phyloP scores from a whole-genome alignment of 345 rosid species.

The Viola odorata region DNA sequence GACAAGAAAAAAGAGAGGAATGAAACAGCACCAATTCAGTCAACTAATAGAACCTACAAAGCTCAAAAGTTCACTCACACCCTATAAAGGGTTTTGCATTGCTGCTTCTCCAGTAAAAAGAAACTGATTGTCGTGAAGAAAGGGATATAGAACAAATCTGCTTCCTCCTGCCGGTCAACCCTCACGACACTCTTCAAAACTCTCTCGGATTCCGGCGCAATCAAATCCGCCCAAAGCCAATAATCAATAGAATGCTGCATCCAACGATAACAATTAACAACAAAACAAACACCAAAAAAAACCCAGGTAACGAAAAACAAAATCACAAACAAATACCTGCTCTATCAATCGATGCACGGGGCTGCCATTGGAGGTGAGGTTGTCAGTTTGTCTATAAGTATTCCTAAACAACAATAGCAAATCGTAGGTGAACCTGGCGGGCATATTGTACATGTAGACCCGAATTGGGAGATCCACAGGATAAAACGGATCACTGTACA shows the following conservation, averaged over 20 bases:
- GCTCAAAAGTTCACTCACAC: slow-evolving; percentile 77
- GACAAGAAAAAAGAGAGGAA: background rate
- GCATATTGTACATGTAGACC: slow-evolving; percentile 92
- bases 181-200: slow-evolving; percentile 73
- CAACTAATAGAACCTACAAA: no score
- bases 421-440: slow-evolving; percentile 74
- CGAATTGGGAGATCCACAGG: slow-evolving; percentile 52
- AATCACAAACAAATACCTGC: slow-evolving; percentile 36
- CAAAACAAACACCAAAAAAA: background rate
- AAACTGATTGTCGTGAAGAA: slow-evolving; percentile 91
- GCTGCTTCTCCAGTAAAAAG: slow-evolving; percentile 89
- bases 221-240: slow-evolving; percentile 95
- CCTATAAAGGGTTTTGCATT: slow-evolving; percentile 98
- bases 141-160: slow-evolving; percentile 79
- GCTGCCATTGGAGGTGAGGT: slow-evolving; percentile 95
- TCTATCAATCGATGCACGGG: slow-evolving; percentile 94
- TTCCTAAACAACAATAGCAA: slow-evolving; percentile 65
- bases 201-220: slow-evolving; percentile 72
- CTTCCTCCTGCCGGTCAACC: slow-evolving; percentile 71
- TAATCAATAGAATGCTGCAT: slow-evolving; percentile 89
- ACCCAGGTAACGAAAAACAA: background rate
- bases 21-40: background rate
- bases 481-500: slow-evolving; percentile 38
- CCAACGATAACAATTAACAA: background rate
- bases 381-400: slow-evolving; percentile 61